Evolutionary conservation across 73 alveolate species (phyloP), one percentile per base, ranked within the genome.

Genomic region (Paramecium bursaria): DNA sequence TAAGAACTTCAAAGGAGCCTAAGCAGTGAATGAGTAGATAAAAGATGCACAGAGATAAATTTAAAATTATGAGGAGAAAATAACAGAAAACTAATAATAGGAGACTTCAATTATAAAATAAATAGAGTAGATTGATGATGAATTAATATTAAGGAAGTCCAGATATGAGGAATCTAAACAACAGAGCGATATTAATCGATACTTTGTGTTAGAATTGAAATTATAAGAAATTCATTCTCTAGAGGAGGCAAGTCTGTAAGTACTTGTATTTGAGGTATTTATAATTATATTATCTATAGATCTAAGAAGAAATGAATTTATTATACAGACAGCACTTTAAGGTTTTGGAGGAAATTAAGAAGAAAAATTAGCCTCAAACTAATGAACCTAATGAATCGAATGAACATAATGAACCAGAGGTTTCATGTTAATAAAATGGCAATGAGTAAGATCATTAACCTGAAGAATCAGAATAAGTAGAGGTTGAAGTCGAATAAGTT

Each of bases 1-100:
- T 61, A 61, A 61, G 25, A 61, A 61, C 25, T 61, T 61, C 39
- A 61, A 61, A 11, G 80, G 80, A 13, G 80, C 80, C 4, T 51
- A 51, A 7, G 4, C 4, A 2, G 39, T 61, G 5, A 61, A 61
- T 15, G 80, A 61, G 39, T 14, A 61, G 39, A 61, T 61, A 11
- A 67, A 67, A 21, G 82, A 67, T 17, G 46, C 50, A 9, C 44
- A 67, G 44, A 67, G 50, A 13, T 67, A 67, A 61, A 61, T 67
- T 25, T 39, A 15, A 19, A 5, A 15, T 0, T 67, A 35, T 42
- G 82, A 67, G 27, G 50, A 67, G 17, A 67, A 67, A 30, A 67
- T 67, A 13, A 14, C 53, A 30, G 46, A 67, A 35, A 67, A 67
- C 21, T 39, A 67, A 35, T 19, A 17, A 35, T 21, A 31, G 15